Conservation (phyloP, 2,329 filamentous ascomycete species). For the Neonectria coccinea region DNA sequence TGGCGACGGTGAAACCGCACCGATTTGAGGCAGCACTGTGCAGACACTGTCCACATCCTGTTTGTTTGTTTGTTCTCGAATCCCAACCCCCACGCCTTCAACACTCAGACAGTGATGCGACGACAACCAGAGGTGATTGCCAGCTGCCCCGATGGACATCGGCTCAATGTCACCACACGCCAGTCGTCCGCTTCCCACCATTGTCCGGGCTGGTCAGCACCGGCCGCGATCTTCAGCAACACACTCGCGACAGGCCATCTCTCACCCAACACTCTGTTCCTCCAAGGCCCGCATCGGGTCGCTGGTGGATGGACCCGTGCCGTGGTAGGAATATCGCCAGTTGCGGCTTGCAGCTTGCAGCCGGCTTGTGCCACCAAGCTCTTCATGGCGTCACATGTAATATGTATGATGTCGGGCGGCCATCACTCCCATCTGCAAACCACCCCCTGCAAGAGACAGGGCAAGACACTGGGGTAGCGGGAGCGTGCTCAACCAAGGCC, state of each 20-base stretch:
- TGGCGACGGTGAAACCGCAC: not conserved
- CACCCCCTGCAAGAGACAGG: slow-evolving; percentile 13
- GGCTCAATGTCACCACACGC: slow-evolving; percentile 13
- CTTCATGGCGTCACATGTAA: slow-evolving; percentile 16
- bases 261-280: not conserved
- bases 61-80: slow-evolving; percentile 19
- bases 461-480: slow-evolving; percentile 21
- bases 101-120: slow-evolving; percentile 11
- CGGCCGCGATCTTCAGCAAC: slow-evolving; percentile 10
- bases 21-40: slow-evolving; percentile 2
- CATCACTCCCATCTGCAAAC: slow-evolving; percentile 11
- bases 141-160: not conserved
- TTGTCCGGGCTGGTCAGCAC: slow-evolving; percentile 9
- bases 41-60: not conserved
- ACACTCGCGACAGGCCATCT: not conserved
- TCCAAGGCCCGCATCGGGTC: not conserved
- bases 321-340: not conserved
- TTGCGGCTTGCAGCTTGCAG: slow-evolving; percentile 3
- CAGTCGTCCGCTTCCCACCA: slow-evolving; percentile 3
- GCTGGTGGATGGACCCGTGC: not conserved
- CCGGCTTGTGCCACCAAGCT: not conserved
- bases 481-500: slow-evolving; percentile 12
- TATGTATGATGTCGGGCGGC: slow-evolving; percentile 6
- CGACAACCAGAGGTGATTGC: slow-evolving; percentile 2
- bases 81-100: slow-evolving; percentile 22